Evolutionary conservation across 139 green algal species (phyloP).

Genomic region (Desmodesmus armatus): DNA sequence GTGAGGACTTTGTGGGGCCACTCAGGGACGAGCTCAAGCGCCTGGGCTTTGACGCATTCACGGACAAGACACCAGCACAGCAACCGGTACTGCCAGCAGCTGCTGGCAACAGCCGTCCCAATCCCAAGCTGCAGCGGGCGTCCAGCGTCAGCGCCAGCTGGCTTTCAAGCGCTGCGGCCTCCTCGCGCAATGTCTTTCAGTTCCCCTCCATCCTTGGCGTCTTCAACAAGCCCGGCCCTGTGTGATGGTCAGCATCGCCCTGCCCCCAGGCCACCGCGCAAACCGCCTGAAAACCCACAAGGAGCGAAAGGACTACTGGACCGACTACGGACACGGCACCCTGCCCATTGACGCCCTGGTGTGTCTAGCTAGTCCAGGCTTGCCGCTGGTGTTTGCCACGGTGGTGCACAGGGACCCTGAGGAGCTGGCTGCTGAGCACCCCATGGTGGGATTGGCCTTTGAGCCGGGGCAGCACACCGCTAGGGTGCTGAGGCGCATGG

Average conservation of each 20-base stretch:
- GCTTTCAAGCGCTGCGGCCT: not conserved
- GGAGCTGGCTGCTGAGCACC: conserved; percentile 47
- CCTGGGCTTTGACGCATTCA: not conserved
- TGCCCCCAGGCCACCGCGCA: conserved; percentile 45
- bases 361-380: conserved; percentile 35
- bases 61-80: conserved; percentile 20
- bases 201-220: conserved; percentile 37
- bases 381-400: conserved; percentile 54
- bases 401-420: conserved; percentile 42
- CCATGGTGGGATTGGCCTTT: conserved; percentile 55
- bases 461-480: conserved; percentile 34
- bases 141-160: conserved; percentile 21
- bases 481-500: conserved; percentile 45
- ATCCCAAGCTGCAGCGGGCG: not conserved
- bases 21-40: conserved; percentile 44
- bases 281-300: conserved; percentile 9
- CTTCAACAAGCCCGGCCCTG: conserved; percentile 49
- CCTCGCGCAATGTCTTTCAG: conserved; percentile 40
- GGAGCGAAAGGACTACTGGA: conserved; percentile 55
- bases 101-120: not conserved
- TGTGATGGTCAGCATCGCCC: conserved; percentile 41
- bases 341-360: conserved; percentile 55
- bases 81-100: not conserved
- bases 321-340: conserved; percentile 42
- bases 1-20: conserved; percentile 59